Evolutionary conservation across 2,329 filamentous ascomycete genomes (phyloP).

Genomic region (Fusarium fracticaudum): DNA sequence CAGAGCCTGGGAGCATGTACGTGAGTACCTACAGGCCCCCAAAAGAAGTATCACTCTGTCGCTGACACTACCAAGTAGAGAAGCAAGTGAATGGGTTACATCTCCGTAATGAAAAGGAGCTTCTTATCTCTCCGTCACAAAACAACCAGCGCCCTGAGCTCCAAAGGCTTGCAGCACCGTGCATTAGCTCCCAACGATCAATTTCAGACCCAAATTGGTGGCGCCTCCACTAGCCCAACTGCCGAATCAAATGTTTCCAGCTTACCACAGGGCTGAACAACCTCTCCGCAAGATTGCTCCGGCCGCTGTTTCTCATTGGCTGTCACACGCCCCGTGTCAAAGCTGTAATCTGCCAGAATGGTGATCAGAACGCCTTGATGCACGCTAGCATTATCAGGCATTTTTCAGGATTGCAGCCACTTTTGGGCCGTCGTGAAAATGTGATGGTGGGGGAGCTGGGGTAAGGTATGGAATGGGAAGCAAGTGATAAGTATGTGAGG

Average conservation of each 20-base stretch:
- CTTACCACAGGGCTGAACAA: constrained; percentile 38
- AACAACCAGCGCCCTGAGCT: not conserved
- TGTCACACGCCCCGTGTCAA: not conserved
- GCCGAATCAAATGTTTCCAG: constrained; percentile 33
- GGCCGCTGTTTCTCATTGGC: not conserved
- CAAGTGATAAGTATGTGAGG: constrained; percentile 1
- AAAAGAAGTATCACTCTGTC: not conserved
- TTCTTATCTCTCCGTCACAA: not conserved
- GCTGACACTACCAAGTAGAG: not conserved
- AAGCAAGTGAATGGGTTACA: not conserved
- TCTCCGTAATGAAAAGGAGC: constrained; percentile 1
- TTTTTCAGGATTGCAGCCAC: not conserved
- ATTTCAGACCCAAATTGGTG: constrained; percentile 39
- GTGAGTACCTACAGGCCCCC: too few species aligned
- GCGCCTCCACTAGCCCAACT: constrained; percentile 29
- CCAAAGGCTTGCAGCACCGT: not conserved
- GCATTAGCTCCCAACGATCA: constrained; percentile 6
- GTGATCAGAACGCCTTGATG: constrained; percentile 7
- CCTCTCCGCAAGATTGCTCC: not conserved
- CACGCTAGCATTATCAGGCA: constrained; percentile 19
- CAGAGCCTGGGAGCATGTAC: not conserved
- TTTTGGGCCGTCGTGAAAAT: not conserved
- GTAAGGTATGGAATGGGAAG: too few species aligned
- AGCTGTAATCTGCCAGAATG: constrained; percentile 4
- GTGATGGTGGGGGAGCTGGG: not conserved